A percentile compares a stretch with the other conserved stretches of the same genome.
phyloP scores from a whole-genome alignment of 345 rosid genomes.

The Eucalyptus dawsonii region DNA sequence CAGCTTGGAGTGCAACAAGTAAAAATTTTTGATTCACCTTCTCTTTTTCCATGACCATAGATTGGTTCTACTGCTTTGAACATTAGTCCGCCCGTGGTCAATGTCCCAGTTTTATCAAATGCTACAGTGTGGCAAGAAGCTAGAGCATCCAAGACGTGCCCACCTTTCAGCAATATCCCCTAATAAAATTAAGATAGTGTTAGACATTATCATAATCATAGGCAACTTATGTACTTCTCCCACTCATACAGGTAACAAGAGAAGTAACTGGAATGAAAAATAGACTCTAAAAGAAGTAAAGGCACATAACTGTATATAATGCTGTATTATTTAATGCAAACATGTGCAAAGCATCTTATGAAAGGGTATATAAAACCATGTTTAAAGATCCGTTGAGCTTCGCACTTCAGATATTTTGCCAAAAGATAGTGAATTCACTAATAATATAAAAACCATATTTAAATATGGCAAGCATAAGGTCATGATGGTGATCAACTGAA shows the following conservation, averaged over 20 bases:
- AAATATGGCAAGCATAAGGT: neutral
- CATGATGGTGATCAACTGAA: neutral
- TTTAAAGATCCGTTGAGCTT: neutral
- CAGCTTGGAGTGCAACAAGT: constrained; percentile 80
- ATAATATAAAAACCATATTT: neutral
- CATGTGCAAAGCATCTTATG: neutral
- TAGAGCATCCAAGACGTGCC: constrained; percentile 87
- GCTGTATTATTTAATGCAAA: neutral
- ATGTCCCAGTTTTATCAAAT: constrained; percentile 98
- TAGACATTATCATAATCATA: neutral
- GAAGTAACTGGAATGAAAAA: neutral
- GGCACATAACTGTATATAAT: neutral
- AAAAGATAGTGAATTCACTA: neutral
- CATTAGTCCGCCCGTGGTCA: constrained; percentile 92
- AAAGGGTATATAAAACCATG: neutral
- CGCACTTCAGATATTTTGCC: neutral
- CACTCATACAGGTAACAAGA: neutral
- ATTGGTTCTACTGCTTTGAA: constrained; percentile 95
- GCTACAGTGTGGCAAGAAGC: constrained; percentile 89
- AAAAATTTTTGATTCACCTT: neutral
- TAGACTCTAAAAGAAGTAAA: neutral
- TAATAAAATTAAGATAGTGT: neutral
- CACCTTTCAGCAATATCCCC: constrained; percentile 98
- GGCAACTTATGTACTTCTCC: neutral
- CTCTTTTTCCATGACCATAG: constrained; percentile 53